These are phyloP conservation scores for Colletotrichum viniferum DNA, from an alignment of 2,329 filamentous ascomycete species.

Conservation along the genomic window DNA sequence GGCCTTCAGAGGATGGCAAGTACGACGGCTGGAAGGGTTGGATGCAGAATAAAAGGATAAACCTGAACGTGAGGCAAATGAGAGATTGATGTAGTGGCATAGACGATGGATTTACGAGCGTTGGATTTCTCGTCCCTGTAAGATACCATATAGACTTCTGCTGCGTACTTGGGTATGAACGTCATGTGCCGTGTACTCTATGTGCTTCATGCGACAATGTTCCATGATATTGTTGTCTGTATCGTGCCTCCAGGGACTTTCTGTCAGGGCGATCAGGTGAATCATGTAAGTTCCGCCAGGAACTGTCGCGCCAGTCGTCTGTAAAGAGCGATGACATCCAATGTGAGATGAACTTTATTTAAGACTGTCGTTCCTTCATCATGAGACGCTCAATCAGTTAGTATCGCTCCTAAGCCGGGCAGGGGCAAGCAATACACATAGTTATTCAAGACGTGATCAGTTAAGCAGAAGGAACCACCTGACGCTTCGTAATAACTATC, in stretches of 20 bases:
- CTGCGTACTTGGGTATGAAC: background rate
- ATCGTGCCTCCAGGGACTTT: background rate
- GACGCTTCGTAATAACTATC: rapidly evolving
- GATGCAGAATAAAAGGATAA: constrained; percentile 88
- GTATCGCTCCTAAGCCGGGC: background rate
- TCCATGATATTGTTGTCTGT: background rate
- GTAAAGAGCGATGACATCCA: background rate
- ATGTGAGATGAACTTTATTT: background rate
- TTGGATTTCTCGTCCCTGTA: background rate
- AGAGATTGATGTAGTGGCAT: constrained; percentile 45
- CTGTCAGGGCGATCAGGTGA: background rate
- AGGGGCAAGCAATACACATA: background rate
- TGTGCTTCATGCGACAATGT: background rate
- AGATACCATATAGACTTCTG: background rate
- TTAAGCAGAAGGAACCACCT: background rate
- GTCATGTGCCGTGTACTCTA: background rate
- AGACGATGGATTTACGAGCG: background rate
- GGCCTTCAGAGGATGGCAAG: constrained; percentile 66
- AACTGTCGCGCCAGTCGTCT: background rate
- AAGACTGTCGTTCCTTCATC: background rate
- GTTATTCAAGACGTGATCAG: background rate
- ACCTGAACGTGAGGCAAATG: constrained; percentile 94
- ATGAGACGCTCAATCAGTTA: background rate
- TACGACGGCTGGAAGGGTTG: constrained; percentile 80
- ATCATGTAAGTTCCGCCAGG: background rate